Conservation (phyloP, 2,329 filamentous ascomycete species). For the Akanthomyces muscarius region DNA sequence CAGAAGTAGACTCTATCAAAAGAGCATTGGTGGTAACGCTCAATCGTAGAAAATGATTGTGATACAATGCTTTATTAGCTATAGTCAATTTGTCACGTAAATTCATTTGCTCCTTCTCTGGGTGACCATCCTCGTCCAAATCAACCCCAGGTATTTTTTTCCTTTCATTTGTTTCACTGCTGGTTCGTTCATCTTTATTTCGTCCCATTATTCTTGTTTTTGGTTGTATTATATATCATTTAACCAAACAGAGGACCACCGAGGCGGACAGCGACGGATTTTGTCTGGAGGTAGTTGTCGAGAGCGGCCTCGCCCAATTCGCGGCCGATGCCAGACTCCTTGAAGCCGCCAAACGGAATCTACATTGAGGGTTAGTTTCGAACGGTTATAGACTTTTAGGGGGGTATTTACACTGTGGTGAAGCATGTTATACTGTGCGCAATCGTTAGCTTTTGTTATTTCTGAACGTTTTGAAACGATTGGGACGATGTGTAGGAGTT, state of each 20-base stretch:
- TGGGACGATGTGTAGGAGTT: neutral
- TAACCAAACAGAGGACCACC: conserved; percentile 37
- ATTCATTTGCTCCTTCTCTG: neutral
- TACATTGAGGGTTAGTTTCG: conserved; percentile 29
- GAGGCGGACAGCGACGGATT: conserved; percentile 58
- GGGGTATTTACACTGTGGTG: conserved; percentile 40
- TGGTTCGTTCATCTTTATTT: neutral
- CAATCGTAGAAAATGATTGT: neutral
- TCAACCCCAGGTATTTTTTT: neutral
- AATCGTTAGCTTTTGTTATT: neutral
- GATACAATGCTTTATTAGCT: neutral
- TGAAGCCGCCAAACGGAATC: conserved; percentile 69
- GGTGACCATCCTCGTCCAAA: neutral
- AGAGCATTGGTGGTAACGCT: no score
- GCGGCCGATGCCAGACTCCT: conserved; percentile 72
- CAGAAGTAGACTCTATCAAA: no score
- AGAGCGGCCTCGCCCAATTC: conserved; percentile 68
- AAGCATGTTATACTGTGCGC: conserved; percentile 59
- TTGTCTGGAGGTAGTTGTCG: conserved; percentile 64
- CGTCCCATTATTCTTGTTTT: neutral
- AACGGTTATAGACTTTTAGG: no score
- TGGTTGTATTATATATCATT: neutral
- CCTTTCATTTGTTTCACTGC: neutral
- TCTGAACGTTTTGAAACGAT: neutral
- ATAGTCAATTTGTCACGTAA: neutral